A percentile compares a stretch with the other conserved stretches of the same genome.
Conservation (phyloP, 129 eudicot species). For the Chrysanthemum seticuspe region DNA sequence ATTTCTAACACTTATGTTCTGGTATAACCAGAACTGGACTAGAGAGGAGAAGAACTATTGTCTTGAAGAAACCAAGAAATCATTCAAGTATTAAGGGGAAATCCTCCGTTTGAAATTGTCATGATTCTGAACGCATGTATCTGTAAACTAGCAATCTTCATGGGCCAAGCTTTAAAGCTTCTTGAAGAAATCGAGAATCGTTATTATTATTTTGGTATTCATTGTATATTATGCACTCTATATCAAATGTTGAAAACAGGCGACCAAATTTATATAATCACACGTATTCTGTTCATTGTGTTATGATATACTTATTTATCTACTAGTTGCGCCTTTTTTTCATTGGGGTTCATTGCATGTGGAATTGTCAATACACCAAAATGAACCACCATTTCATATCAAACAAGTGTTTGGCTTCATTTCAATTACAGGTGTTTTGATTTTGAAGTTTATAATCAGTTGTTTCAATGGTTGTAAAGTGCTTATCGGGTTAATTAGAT, state of each 20-base stretch:
- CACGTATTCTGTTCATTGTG: background rate
- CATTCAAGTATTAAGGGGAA: slow-evolving; percentile 77
- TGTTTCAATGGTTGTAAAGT: too few species aligned
- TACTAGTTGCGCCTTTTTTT: too few species aligned
- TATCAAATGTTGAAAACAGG: slow-evolving; percentile 6
- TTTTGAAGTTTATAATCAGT: too few species aligned
- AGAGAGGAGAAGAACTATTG: slow-evolving; percentile 98
- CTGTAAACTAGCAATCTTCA: slow-evolving; percentile 9
- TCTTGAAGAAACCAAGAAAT: slow-evolving; percentile 93
- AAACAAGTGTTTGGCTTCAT: too few species aligned
- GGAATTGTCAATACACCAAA: too few species aligned
- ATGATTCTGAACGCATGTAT: slow-evolving; percentile 27
- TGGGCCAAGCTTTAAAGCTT: slow-evolving; percentile 9
- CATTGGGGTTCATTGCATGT: too few species aligned
- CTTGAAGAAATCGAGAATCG: background rate
- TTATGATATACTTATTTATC: background rate
- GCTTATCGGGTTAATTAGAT: too few species aligned
- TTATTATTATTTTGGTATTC: background rate
- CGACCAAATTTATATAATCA: slow-evolving; percentile 7
- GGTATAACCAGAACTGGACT: slow-evolving; percentile 64
- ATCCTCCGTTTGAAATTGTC: slow-evolving; percentile 73
- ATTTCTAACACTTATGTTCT: slow-evolving; percentile 8
- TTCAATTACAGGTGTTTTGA: too few species aligned
- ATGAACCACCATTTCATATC: too few species aligned
- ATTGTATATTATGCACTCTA: slow-evolving; percentile 25